Base-by-base conservation (phyloP, 441 rosid genomes). In the Dalechampia spathulata region DNA sequence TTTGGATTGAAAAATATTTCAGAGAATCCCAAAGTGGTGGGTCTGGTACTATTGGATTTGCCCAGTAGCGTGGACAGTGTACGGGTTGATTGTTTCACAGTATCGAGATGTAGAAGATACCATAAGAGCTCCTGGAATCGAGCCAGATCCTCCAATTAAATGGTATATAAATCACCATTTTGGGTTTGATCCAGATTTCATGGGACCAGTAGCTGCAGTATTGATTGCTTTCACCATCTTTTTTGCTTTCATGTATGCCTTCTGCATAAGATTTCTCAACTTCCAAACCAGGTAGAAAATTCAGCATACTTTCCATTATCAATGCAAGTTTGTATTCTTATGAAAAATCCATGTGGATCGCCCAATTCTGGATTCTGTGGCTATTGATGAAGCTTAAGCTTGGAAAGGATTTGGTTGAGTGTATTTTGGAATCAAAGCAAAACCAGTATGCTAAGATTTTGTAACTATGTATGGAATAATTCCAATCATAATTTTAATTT, bases 11-110 rank as follows among this genome's bases (percentile, higher is more conserved):
- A n/a, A n/a, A n/a, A 1, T 9, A 6, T 26, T 55, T 57, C 87
- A 91, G 98, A 83, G 49, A 66, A 83, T 91, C 34, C 98, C 95
- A 7, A 83, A 77, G 59, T 91, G 96, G 93, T 91, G 96, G 93
- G 53, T 83, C 15, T 90, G 98, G 98, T 85, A 85, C 60, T 90
- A 83, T 63, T 87, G 90, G 90, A 80, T 90, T 11, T 85, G 96
- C 68, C 95, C 96, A 0, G 65, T 78, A 13, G 88, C 92, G 34
- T 87, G 98, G 96, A 82, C 92, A 12, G 85, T 87, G 17, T 91
- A 90, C 7, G 98, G 98, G 42, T 45, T 83, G 61, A 83, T 90
- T 10, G 73, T 83, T 14, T 82, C 95, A 0, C 98, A 83, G 22
- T 90, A 80, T 28, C 83, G 95, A 9, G 89, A 87, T 22, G 65